Conservation (phyloP, 1,284 basidiomycete species). For the Fistulina hepatica region DNA sequence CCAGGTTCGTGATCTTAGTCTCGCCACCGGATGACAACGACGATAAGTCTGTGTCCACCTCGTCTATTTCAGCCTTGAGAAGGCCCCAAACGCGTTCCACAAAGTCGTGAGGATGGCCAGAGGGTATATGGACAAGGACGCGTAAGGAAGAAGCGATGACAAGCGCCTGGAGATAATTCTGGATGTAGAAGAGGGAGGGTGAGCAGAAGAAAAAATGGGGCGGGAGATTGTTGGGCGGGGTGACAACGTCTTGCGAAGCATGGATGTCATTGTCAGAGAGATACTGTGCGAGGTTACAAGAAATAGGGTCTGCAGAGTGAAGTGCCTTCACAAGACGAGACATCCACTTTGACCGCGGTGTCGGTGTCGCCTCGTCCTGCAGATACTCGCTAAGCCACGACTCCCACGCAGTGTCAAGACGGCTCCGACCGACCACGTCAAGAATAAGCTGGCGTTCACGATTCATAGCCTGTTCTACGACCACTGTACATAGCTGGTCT, state of each 20-base stretch:
- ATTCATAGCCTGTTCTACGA: conserved; percentile 38
- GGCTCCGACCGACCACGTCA: conserved; percentile 36
- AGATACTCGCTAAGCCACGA: conserved; percentile 27
- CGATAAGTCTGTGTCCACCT: conserved; percentile 21
- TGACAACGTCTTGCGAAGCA: conserved; percentile 1
- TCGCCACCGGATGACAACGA: conserved; percentile 17
- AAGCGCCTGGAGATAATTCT: conserved; percentile 63
- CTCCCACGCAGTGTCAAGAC: conserved; percentile 27
- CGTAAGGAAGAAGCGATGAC: conserved; percentile 52
- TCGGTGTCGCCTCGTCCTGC: conserved; percentile 1
- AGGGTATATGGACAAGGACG: conserved; percentile 37
- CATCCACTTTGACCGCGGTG: conserved; percentile 28
- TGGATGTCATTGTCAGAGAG: conserved; percentile 8
- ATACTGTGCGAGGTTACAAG: conserved; percentile 23
- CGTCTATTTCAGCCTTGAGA: conserved; percentile 45
- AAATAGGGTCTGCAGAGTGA: conserved; percentile 32
- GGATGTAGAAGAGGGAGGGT: conserved; percentile 42
- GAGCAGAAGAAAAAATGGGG: conserved; percentile 49
- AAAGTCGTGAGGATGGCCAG: conserved; percentile 26
- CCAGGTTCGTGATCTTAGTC: conserved; percentile 53
- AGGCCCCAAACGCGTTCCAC: conserved; percentile 53
- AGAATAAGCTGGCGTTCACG: conserved; percentile 43
- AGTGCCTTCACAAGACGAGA: conserved; percentile 37
- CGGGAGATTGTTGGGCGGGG: conserved; percentile 36
- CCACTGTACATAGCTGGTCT: conserved; percentile 34